Evolutionary conservation across 2,329 filamentous ascomycete species (phyloP).

Genomic region (Graphiopsis chlorocephala): DNA sequence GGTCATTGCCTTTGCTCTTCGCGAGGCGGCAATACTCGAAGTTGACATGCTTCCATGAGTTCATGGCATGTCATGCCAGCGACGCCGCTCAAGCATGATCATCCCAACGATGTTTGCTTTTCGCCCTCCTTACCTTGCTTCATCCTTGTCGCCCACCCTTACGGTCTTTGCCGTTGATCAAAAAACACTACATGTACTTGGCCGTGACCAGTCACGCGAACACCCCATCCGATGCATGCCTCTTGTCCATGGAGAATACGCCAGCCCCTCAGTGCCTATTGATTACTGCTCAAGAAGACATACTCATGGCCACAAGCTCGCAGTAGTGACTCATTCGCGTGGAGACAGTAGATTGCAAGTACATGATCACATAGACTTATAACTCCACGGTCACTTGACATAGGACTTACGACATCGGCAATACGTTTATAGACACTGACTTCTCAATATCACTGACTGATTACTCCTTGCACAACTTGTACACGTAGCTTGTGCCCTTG

Average conservation of each 20-base stretch:
- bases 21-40: not conserved
- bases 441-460: too few species aligned
- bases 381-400: not conserved
- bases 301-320: too few species aligned
- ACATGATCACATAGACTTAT: not conserved
- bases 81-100: not conserved
- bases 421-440: too few species aligned
- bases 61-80: not conserved
- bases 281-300: not conserved
- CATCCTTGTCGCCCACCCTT: not conserved
- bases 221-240: not conserved
- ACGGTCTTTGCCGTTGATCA: not conserved
- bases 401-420: too few species aligned
- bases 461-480: not conserved
- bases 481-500: not conserved
- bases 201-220: too few species aligned
- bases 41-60: not conserved
- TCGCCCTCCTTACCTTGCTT: not conserved
- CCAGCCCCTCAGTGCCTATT: not conserved
- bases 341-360: not conserved
- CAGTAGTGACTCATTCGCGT: not conserved
- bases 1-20: not conserved
- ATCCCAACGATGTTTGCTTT: not conserved
- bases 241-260: not conserved
- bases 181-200: not conserved